These are phyloP conservation scores for Colletotrichum euphorbiae DNA, from an alignment of 2,329 filamentous ascomycete genomes.

Conservation along the genomic window DNA sequence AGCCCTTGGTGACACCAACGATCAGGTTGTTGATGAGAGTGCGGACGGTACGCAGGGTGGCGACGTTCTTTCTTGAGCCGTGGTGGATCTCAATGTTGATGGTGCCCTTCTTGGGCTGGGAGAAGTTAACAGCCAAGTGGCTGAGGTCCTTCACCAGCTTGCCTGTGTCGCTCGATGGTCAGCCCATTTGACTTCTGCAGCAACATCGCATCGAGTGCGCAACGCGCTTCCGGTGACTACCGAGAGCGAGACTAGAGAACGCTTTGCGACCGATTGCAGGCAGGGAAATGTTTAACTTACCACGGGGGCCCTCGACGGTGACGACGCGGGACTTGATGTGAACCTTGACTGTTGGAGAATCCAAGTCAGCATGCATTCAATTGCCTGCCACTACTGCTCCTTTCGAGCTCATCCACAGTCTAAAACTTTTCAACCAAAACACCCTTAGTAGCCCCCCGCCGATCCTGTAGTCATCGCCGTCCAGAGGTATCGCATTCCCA, in stretches of 20 bases:
- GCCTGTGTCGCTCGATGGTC: constrained; percentile 61
- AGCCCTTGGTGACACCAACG: constrained; percentile 97
- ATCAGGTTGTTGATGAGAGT: constrained; percentile 99
- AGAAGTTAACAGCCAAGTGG: constrained; percentile 97
- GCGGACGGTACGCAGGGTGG: constrained; percentile 96
- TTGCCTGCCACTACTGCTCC: constrained; percentile 43
- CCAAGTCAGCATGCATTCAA: constrained; percentile 49
- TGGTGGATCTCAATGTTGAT: constrained; percentile 99
- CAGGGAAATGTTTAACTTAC: constrained; percentile 58
- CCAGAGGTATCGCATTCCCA: not conserved
- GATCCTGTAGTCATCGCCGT: constrained; percentile 3
- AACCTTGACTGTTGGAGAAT: constrained; percentile 83
- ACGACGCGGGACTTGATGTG: constrained; percentile 96
- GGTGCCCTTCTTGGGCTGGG: constrained; percentile 82
- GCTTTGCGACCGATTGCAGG: not conserved
- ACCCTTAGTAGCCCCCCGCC: constrained; percentile 20
- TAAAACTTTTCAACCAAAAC: constrained; percentile 41
- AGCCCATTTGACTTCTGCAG: constrained; percentile 33
- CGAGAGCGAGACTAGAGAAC: constrained; percentile 16
- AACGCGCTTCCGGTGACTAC: not conserved
- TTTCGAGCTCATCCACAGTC: constrained; percentile 43
- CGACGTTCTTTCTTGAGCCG: constrained; percentile 96
- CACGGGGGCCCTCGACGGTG: constrained; percentile 96
- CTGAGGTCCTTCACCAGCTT: constrained; percentile 97
- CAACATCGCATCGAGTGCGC: constrained; percentile 36